phyloP scores from a whole-genome alignment of 1,139 yeast species.

The Saccharomyces hybrid region DNA sequence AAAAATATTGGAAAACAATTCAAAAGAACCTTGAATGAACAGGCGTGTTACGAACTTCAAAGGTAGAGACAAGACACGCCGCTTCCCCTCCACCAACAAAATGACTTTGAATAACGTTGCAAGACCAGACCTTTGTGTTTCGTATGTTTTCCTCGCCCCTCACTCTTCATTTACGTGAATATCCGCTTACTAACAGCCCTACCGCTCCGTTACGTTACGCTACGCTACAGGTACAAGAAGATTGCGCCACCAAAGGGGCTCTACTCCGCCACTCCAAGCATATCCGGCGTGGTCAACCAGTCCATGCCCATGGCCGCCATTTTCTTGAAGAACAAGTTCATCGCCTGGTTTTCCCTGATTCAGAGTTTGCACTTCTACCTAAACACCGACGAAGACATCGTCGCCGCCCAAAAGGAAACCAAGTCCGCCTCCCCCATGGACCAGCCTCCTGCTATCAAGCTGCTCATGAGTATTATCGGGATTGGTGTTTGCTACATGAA shows the following conservation, averaged over 20 bases:
- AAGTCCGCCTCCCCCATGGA: constrained; percentile 29
- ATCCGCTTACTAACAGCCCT: constrained; percentile 5
- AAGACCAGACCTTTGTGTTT: constrained; percentile 34
- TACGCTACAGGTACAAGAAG: constrained; percentile 15
- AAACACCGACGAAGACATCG: constrained; percentile 22
- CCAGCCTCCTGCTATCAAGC: constrained; percentile 40
- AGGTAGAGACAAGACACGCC: background rate
- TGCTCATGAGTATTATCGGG: constrained; percentile 42
- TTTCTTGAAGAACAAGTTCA: constrained; percentile 39
- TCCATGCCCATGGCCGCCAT: constrained; percentile 66
- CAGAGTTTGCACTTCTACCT: constrained; percentile 26
- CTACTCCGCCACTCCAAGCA: constrained; percentile 35
- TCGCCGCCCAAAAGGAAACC: constrained; percentile 21
- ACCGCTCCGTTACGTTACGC: background rate
- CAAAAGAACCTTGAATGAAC: background rate
- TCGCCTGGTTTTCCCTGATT: constrained; percentile 32
- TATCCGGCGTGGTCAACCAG: constrained; percentile 40
- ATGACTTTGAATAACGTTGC: constrained; percentile 28
- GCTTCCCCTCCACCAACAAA: background rate
- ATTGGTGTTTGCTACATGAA: constrained; percentile 50
- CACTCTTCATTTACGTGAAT: background rate
- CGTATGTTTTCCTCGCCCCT: constrained; percentile 32
- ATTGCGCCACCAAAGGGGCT: constrained; percentile 45
- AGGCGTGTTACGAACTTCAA: background rate
- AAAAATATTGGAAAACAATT: background rate